phyloP scores from a whole-genome alignment of 306 rosid genomes.

The Neltuma alba region DNA sequence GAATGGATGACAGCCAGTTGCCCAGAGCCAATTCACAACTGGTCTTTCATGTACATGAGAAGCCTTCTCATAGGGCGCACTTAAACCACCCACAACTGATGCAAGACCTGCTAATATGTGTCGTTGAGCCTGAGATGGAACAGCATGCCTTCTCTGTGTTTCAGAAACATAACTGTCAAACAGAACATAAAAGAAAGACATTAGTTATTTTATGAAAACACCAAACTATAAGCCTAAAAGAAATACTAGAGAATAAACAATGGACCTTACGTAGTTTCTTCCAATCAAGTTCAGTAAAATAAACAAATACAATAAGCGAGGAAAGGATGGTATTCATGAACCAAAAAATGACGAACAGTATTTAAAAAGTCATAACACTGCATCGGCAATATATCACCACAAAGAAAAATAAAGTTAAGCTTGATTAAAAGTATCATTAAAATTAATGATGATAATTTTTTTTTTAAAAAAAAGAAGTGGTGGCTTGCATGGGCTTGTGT shows the following conservation, averaged over 20 bases:
- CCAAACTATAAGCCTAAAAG: constrained; percentile 17
- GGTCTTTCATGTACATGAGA: constrained; percentile 97
- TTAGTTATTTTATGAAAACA: constrained; percentile 25
- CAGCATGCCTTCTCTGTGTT: constrained; percentile 68
- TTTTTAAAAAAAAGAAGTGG: constrained; percentile 26
- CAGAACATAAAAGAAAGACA: constrained; percentile 28
- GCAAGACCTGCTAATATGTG: constrained; percentile 98
- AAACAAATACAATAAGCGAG: constrained; percentile 11
- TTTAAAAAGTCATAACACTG: constrained; percentile 17
- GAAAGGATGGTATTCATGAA: not conserved
- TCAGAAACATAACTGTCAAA: constrained; percentile 92
- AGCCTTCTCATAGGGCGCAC: constrained; percentile 95
- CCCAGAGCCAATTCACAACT: constrained; percentile 97
- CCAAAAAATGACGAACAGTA: not conserved
- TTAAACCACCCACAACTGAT: constrained; percentile 85
- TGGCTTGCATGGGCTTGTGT: not conserved
- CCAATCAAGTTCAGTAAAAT: not conserved
- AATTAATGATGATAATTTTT: too few relatives aligned
- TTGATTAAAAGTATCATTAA: not conserved
- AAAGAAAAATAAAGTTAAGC: not conserved
- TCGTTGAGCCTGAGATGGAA: constrained; percentile 90
- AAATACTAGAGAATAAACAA: constrained; percentile 23
- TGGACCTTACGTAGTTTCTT: constrained; percentile 1
- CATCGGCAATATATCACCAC: constrained; percentile 18
- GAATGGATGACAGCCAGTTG: constrained; percentile 96